Evolutionary conservation across 1,284 basidiomycete genomes (phyloP).

Genomic region (Leccinum fuscescens): DNA sequence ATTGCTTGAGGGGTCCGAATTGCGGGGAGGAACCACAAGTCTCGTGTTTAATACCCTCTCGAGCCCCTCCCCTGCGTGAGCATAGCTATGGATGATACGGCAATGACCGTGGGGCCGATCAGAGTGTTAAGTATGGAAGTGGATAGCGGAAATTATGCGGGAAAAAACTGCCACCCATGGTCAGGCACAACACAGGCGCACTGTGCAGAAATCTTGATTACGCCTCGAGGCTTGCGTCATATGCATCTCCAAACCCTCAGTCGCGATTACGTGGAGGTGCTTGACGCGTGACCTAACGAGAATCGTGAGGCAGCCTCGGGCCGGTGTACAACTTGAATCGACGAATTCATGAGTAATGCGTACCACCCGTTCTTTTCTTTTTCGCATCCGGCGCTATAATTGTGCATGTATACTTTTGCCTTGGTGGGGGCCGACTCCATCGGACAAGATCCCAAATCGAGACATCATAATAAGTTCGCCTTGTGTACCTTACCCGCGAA

Average conservation of each 20-base stretch:
- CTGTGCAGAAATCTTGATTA: background rate
- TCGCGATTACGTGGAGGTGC: constrained; percentile 3
- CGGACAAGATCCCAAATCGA: background rate
- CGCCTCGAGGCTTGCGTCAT: background rate
- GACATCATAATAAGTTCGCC: background rate
- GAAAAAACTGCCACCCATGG: constrained; percentile 4
- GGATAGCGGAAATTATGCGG: background rate
- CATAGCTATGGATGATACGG: background rate
- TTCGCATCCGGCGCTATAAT: background rate
- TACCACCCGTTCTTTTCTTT: background rate
- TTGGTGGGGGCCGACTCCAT: background rate
- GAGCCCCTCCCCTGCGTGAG: too few relatives aligned
- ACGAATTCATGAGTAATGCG: background rate
- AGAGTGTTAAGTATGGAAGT: background rate
- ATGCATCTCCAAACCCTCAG: background rate
- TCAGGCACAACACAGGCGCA: constrained; percentile 6
- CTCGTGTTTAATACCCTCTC: constrained; percentile 6
- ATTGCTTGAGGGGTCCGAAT: background rate
- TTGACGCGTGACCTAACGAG: background rate
- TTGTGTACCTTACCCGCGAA: background rate
- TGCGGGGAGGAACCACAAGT: background rate
- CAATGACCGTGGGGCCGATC: background rate
- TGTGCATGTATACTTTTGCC: background rate
- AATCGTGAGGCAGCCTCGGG: background rate
- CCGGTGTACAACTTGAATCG: background rate